Evolutionary conservation across 345 rosid species (phyloP), one percentile per base, ranked within the genome.

Genomic region (Eucalyptus erythrocorys): DNA sequence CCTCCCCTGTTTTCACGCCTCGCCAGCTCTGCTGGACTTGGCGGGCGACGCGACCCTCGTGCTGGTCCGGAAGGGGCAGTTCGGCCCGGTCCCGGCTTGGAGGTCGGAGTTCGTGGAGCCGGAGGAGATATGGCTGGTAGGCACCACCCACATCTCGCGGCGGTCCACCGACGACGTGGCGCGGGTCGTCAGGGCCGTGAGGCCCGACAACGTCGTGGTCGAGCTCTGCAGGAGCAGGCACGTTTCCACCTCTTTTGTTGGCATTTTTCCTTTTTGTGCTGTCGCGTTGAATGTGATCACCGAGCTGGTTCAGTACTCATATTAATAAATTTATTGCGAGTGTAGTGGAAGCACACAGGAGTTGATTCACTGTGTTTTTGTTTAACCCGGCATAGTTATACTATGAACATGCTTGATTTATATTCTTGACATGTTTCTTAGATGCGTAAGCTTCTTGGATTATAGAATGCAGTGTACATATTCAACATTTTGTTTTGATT

Each of bases 11-110:
- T n/a, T n/a, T n/a, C n/a, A n/a, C n/a, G n/a, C n/a, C n/a, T n/a
- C n/a, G n/a, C n/a, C n/a, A n/a, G n/a, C n/a, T n/a, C n/a, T 96
- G 88, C 92, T 90, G 57, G 94, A 96, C 90, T 92, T 95, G 92
- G 99, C 97, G 15, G 95, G 94, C 30, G 89, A 88, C 8, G 97
- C 97, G 24, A 92, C 91, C 26, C 87, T 96, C 51, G 90, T 97
- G 40, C 88, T 96, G 50, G 90, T 95, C 48, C 91, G 95, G 92
- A 96, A 94, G 93, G 88, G 86, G 68, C 93, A 91, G 89, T 96
- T 94, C 84, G 97, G 96, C 27, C 98, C 99, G 4, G 94, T 94
- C n/a, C 99, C 96, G 17, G 81, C 94, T 50, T 96, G 99, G 98
- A 95, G 98, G 91, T 89, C 94, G 8, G 95, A 93, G 88, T 95